Base-by-base conservation (phyloP, 768 basidiomycete species). In the Mycena belliarum region DNA sequence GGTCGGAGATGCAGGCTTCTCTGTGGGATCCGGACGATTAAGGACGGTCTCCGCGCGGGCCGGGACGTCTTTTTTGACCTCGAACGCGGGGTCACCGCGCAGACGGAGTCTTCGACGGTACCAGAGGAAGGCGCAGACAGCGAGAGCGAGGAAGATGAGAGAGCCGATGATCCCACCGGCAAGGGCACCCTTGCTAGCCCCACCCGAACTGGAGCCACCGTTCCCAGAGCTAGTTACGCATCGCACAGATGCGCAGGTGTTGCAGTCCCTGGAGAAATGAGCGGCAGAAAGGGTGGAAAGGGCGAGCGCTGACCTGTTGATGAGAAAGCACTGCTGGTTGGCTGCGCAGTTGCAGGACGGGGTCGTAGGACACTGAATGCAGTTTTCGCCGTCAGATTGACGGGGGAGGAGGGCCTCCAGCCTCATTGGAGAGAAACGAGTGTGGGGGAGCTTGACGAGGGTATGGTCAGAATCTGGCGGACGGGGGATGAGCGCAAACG, bases 11-110 rank as follows among this genome's bases (percentile, higher is more conserved):
- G 67, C 57, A 8, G 78, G 69, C 68, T 89, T 90, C 74, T 89
- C 89, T 50, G 74, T 86, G 28, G 91, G 91, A 71, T 93, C 88
- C n/a, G 90, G 89, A 40, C 91, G 79, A 69, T 85, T 89, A 57
- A 93, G 85, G 32, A 93, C 91, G 11, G 85, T 83, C 64, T 82
- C 87, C 20, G 91, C 90, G 21, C 87, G 74, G 2, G 89, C 91
- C 35, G 89, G 90, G 20, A 83, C 71, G 65, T 93, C 90, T 49
- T 74, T 69, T 63, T 81, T 81, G 53, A 74, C 65, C 56, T 84
- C 82, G 29, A 63, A 68, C 16, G 57, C 67, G 23, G 68, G 52
- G 18, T 72, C 69, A 42, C 70, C 75, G 59, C 76, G 76, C 16
- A 79, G 69, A 51, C 79, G 80, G 42, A 70, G 69, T 59, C 76